phyloP scores from a whole-genome alignment of 2,329 filamentous ascomycete genomes.

The Furcasterigmium furcatum region DNA sequence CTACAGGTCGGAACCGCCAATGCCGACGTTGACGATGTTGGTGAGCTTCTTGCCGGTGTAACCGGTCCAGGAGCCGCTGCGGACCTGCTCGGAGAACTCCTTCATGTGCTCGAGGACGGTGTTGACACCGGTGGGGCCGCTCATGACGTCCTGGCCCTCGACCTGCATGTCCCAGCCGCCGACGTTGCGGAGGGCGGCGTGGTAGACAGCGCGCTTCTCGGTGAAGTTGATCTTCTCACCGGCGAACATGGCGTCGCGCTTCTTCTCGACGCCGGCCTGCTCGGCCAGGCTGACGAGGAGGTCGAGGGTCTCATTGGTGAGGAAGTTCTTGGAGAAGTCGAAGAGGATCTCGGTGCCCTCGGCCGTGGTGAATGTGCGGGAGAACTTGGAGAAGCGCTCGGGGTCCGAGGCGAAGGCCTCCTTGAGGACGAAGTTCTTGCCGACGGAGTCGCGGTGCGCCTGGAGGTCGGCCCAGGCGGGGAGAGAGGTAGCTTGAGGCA shows the following conservation, averaged over 20 bases:
- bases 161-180: slow-evolving; percentile 79
- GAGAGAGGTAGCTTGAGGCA: slow-evolving; percentile 84
- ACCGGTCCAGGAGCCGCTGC: slow-evolving; percentile 95
- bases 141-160: slow-evolving; percentile 89
- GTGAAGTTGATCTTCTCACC: slow-evolving; percentile 99
- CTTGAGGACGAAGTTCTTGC: slow-evolving; percentile 88
- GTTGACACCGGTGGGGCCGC: slow-evolving; percentile 83
- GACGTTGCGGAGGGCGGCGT: slow-evolving; percentile 89
- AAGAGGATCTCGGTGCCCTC: slow-evolving; percentile 88
- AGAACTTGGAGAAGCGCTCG: slow-evolving; percentile 85
- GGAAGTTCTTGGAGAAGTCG: slow-evolving; percentile 98
- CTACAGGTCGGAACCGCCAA: slow-evolving; percentile 96
- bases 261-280: slow-evolving; percentile 86
- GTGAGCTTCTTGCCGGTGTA: slow-evolving; percentile 96
- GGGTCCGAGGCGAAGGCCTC: slow-evolving; percentile 89
- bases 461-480: slow-evolving; percentile 87
- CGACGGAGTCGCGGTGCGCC: slow-evolving; percentile 81
- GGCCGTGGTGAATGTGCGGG: slow-evolving; percentile 76
- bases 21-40: slow-evolving; percentile 95
- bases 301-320: slow-evolving; percentile 87
- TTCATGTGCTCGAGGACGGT: slow-evolving; percentile 95
- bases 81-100: slow-evolving; percentile 92
- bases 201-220: slow-evolving; percentile 92
- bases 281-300: slow-evolving; percentile 87
- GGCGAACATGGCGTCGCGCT: slow-evolving; percentile 95